These are phyloP conservation scores for Diaporthe sp. DNA, from an alignment of 2,329 filamentous ascomycete species.

Conservation along the genomic window DNA sequence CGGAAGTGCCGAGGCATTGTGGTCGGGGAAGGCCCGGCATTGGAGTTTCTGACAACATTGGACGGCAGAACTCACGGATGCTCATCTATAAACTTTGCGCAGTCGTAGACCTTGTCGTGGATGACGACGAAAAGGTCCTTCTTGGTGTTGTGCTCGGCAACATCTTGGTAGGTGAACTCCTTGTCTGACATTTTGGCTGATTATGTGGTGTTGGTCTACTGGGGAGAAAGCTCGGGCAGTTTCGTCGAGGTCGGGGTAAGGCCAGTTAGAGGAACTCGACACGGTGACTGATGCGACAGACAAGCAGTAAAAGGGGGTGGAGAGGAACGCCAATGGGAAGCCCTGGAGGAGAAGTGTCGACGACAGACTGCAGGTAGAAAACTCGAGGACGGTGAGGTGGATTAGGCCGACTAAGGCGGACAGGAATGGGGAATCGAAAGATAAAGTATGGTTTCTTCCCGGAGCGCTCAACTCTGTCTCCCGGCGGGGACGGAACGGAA, in stretches of 20 bases:
- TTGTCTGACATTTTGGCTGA: slow-evolving; percentile 56
- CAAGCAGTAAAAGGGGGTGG: slow-evolving; percentile 31
- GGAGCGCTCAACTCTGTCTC: slow-evolving; percentile 16
- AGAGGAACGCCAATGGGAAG: slow-evolving; percentile 12
- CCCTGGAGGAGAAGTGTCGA: not conserved
- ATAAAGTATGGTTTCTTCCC: slow-evolving; percentile 30
- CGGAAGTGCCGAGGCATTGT: slow-evolving; percentile 20
- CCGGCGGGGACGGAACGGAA: slow-evolving; percentile 32
- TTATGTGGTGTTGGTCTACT: slow-evolving; percentile 35
- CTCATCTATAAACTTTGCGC: slow-evolving; percentile 92
- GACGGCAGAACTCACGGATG: slow-evolving; percentile 77
- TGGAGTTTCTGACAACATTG: slow-evolving; percentile 20
- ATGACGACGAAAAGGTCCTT: slow-evolving; percentile 94
- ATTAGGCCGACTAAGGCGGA: not conserved
- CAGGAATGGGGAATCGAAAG: slow-evolving; percentile 37
- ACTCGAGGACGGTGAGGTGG: slow-evolving; percentile 20
- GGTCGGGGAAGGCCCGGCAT: slow-evolving; percentile 13
- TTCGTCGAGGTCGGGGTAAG: slow-evolving; percentile 6
- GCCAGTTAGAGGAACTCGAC: slow-evolving; percentile 10
- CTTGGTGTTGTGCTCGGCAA: slow-evolving; percentile 90
- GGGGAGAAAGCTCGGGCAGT: slow-evolving; percentile 20
- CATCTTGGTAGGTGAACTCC: slow-evolving; percentile 83
- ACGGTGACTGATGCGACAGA: slow-evolving; percentile 4
- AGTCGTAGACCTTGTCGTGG: slow-evolving; percentile 97
- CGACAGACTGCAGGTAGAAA: not conserved